Percentiles rank a stretch among this genome's conserved stretches.
Evolutionary conservation across 2,329 filamentous ascomycete genomes (phyloP).

Genomic region (Apiospora sp.): DNA sequence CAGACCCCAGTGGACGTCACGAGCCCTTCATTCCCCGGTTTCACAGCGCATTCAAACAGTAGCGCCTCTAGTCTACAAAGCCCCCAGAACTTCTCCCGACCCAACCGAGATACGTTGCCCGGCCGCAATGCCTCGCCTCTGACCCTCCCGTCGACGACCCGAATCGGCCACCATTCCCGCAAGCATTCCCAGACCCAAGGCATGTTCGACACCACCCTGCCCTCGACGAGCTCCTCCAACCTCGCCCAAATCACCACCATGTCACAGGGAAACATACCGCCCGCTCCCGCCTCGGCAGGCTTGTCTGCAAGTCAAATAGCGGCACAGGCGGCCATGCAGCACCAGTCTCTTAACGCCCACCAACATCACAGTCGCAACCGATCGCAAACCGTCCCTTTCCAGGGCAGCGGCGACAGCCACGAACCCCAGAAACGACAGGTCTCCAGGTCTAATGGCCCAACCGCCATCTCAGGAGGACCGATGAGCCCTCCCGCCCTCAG

Average conservation of each 20-base stretch:
- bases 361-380: constrained; percentile 66
- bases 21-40: constrained; percentile 58
- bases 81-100: constrained; percentile 67
- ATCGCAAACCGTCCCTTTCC: constrained; percentile 76
- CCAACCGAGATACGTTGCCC: constrained; percentile 45
- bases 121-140: constrained; percentile 52
- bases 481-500: constrained; percentile 69
- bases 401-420: constrained; percentile 49
- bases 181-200: constrained; percentile 79
- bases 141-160: constrained; percentile 45
- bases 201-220: constrained; percentile 77
- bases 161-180: constrained; percentile 47
- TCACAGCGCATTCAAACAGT: constrained; percentile 55
- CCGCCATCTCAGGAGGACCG: constrained; percentile 49
- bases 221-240: constrained; percentile 66
- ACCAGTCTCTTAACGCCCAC: constrained; percentile 41
- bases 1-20: constrained; percentile 47
- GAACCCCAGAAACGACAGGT: constrained; percentile 47
- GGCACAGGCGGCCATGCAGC: constrained; percentile 78
- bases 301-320: constrained; percentile 79
- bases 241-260: constrained; percentile 57
- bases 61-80: constrained; percentile 59
- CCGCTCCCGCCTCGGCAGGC: constrained; percentile 47
- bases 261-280: constrained; percentile 40
- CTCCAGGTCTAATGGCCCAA: constrained; percentile 1